Percentiles rank a stretch among this genome's conserved stretches.
phyloP scores from a whole-genome alignment of 495 filamentous ascomycete genomes.

The Xylaria scruposa region DNA sequence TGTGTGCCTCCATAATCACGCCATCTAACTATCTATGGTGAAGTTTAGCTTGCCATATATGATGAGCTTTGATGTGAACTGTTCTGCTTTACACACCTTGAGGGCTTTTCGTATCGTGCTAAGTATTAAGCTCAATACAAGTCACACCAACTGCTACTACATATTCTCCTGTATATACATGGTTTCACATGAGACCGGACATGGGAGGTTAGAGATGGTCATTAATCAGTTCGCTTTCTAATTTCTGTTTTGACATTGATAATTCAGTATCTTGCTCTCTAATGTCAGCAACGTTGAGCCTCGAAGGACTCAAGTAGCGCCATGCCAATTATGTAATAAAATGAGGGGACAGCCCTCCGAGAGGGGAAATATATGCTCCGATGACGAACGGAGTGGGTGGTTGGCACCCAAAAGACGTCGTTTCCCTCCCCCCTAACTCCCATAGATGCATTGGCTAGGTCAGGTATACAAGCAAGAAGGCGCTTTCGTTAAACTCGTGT shows the following conservation, averaged over 20 bases:
- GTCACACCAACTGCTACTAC: background rate
- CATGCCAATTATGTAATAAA: constrained; percentile 14
- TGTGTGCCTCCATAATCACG: too few relatives aligned
- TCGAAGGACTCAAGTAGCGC: background rate
- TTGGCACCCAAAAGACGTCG: constrained; percentile 13
- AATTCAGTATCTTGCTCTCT: constrained; percentile 20
- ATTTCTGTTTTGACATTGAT: background rate
- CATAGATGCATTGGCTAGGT: constrained; percentile 37
- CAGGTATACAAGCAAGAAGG: constrained; percentile 31
- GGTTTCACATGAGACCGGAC: background rate
- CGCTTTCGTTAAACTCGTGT: constrained; percentile 28
- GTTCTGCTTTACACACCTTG: background rate
- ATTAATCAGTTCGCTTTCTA: background rate
- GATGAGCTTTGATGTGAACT: background rate
- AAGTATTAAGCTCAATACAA: background rate
- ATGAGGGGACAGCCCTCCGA: background rate
- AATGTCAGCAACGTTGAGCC: background rate
- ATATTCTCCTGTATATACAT: background rate
- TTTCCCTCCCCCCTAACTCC: constrained; percentile 32
- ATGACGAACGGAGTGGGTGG: background rate
- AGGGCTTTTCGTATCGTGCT: background rate
- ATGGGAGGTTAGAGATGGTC: background rate
- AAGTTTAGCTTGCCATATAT: background rate
- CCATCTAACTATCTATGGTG: background rate
- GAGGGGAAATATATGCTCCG: constrained; percentile 15